A percentile compares a stretch with the other conserved stretches of the same genome.
Evolutionary conservation across 2,329 filamentous ascomycete genomes (phyloP).

Genomic region (Apiospora kogelbergensis): DNA sequence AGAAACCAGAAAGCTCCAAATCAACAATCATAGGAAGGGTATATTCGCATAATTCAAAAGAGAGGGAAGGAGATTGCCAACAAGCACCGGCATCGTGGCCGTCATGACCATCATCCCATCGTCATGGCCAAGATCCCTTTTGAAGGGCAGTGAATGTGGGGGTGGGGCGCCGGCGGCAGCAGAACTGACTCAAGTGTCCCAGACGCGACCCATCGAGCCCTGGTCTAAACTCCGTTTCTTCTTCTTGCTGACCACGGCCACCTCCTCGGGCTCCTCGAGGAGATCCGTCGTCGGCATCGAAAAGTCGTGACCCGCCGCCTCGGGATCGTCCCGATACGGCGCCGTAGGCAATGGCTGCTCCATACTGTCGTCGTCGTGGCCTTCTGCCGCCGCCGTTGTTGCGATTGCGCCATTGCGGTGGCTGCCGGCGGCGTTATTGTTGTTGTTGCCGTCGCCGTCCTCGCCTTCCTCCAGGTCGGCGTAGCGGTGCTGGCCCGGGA

Average conservation of each 20-base stretch:
- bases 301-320: slow-evolving; percentile 16
- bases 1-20: background rate
- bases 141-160: too few relatives aligned
- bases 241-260: slow-evolving; percentile 21
- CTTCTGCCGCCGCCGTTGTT: too few relatives aligned
- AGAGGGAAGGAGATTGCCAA: background rate
- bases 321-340: slow-evolving; percentile 16
- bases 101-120: background rate
- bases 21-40: background rate
- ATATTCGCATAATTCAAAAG: background rate
- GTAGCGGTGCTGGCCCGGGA: background rate
- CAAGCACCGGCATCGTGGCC: background rate
- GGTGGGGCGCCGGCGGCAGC: background rate
- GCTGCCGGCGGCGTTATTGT: background rate
- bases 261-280: slow-evolving; percentile 18
- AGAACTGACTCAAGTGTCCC: background rate
- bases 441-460: background rate
- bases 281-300: slow-evolving; percentile 16
- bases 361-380: background rate
- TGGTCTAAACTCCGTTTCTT: slow-evolving; percentile 11
- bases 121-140: background rate
- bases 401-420: background rate
- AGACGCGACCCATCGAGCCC: background rate
- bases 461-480: background rate
- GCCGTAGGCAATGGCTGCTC: slow-evolving; percentile 1